Percentiles rank a stretch among this genome's conserved stretches.
Conservation (phyloP, 208 protist genomes). For the Trypanosoma melophagium region DNA sequence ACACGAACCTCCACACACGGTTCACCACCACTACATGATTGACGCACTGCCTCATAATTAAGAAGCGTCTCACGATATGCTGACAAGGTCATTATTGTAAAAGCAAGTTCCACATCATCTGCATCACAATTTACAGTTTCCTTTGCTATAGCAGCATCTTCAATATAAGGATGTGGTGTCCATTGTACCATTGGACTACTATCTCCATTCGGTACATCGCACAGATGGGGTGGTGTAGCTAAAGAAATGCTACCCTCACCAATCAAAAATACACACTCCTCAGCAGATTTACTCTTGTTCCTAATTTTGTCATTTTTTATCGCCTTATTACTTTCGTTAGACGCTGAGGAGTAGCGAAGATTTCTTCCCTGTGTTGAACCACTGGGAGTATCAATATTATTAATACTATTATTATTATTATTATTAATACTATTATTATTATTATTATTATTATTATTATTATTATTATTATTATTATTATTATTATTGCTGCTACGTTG, state of each 20-base stretch:
- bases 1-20: constrained; percentile 12
- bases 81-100: constrained; percentile 10
- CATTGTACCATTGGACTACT: not conserved
- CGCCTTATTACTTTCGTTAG: not conserved
- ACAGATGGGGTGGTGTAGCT: not conserved
- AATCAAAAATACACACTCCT: not conserved
- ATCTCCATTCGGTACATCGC: not conserved
- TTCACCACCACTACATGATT: not conserved
- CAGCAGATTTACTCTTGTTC: not conserved
- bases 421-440: too few relatives aligned
- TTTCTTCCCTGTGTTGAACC: too few relatives aligned
- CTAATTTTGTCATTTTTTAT: not conserved
- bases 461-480: too few relatives aligned
- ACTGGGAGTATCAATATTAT: too few relatives aligned
- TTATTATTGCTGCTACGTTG: too few relatives aligned
- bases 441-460: too few relatives aligned
- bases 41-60: constrained; percentile 1
- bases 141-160: not conserved
- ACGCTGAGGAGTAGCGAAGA: too few relatives aligned
- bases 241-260: constrained; percentile 11
- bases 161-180: constrained; percentile 9
- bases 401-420: too few relatives aligned
- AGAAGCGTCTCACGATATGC: constrained; percentile 15
- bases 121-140: constrained; percentile 2
- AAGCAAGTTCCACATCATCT: constrained; percentile 13